Base-by-base conservation (phyloP, 805 yeast species). In the Starmerella geochares region DNA sequence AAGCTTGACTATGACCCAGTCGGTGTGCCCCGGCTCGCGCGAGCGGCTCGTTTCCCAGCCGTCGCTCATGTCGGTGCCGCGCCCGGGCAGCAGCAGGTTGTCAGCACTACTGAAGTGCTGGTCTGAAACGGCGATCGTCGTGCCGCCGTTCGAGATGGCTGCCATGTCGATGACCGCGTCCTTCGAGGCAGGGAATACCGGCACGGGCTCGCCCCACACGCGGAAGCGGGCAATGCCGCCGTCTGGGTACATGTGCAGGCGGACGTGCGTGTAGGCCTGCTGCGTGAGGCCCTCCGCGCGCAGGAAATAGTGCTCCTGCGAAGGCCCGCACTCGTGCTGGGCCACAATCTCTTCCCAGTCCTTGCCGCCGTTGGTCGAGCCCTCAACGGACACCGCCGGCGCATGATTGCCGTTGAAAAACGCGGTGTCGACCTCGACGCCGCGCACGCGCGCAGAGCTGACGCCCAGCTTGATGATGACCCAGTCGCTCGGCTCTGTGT, bases 1-100 rank as follows among this genome's bases (percentile, higher is more conserved):
- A 47, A 90, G 74, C 58, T 81, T 78, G 51, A 90, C 76, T 47
- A 86, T 76, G 2, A 79, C 95, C 96, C 96, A 90, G 71, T 90
- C 98, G 33, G 77, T 79, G 65, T 90, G 97, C 39, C 85, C 87
- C 3, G 80, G 77, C 11, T 70, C 72, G 64, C 97, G 76, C 1
- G 96, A 86, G 65, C 98, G 78, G 60, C 77, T 78, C 21, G 98
- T 90, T 65, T 90, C 98, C 98, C 98, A 90, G 13, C 98, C 98
- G 63, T 92, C 97, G 46, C 92, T 79, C 97, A 90, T 90, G 66
- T 90, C 96, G 60, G 75, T 77, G 47, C 98, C 98, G 53, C 96
- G 78, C 14, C 97, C 97, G 2, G 96, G 96, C 49, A 90, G 71
- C 50, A 90, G 69, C 54, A 90, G 71, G 69, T 90, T 90, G 65